phyloP scores from a whole-genome alignment of 2,329 filamentous ascomycete genomes.

The Fonsecaea monophora region DNA sequence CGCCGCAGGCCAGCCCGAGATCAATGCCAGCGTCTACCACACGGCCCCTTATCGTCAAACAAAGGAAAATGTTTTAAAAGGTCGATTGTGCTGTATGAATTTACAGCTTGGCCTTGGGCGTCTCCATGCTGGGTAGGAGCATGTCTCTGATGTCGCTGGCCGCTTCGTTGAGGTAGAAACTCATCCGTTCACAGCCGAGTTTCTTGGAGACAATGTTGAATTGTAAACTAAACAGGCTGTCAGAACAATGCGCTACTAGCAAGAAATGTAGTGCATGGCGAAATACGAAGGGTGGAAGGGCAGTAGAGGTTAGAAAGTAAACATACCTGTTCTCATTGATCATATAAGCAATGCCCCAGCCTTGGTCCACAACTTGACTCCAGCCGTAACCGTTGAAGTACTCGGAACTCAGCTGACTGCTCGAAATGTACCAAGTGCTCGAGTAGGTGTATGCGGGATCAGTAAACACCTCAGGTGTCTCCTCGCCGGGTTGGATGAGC shows the following conservation, averaged over 20 bases:
- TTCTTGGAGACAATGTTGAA: conserved; percentile 98
- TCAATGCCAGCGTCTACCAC: neutral
- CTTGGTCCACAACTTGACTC: conserved; percentile 95
- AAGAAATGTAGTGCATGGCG: neutral
- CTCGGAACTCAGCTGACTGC: conserved; percentile 89
- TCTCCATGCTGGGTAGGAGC: conserved; percentile 77
- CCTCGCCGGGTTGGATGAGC: conserved; percentile 78
- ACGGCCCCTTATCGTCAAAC: neutral
- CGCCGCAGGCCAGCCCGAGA: neutral
- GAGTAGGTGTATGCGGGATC: conserved; percentile 88
- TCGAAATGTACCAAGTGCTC: conserved; percentile 85
- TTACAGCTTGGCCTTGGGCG: conserved; percentile 87
- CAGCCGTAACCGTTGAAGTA: conserved; percentile 99
- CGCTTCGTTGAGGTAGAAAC: conserved; percentile 92
- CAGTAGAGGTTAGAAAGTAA: neutral
- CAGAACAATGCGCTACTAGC: neutral
- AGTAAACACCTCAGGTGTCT: conserved; percentile 80
- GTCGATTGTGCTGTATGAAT: neutral
- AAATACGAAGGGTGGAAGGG: neutral
- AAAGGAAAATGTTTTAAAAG: conserved; percentile 13
- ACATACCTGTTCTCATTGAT: conserved; percentile 94
- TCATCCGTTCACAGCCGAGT: conserved; percentile 89
- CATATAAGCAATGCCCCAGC: conserved; percentile 99
- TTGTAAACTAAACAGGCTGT: conserved; percentile 70
- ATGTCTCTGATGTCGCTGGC: conserved; percentile 88